These are phyloP conservation scores for Colletotrichum graminicola DNA, from an alignment of 2,329 filamentous ascomycete species.

Conservation along the genomic window DNA sequence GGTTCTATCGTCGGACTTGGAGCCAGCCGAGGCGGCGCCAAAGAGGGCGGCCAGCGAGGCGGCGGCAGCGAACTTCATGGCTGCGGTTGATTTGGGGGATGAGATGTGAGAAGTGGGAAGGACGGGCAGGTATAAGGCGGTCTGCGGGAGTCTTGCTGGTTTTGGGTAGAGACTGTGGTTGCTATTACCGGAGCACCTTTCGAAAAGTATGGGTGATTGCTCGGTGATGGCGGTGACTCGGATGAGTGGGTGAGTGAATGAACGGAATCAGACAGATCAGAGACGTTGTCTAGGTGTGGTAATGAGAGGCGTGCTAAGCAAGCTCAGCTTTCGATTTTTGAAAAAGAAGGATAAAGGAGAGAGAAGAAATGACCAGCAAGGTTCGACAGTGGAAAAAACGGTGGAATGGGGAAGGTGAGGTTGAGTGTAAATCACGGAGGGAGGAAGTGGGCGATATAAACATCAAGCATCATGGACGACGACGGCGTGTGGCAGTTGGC, in stretches of 20 bases:
- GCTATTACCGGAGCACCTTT: slow-evolving; percentile 54
- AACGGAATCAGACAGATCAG: slow-evolving; percentile 49
- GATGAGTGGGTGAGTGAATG: slow-evolving; percentile 43
- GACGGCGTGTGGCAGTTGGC: slow-evolving; percentile 25
- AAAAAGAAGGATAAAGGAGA: slow-evolving; percentile 40
- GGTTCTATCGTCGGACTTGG: slow-evolving; percentile 61
- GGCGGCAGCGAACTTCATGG: slow-evolving; percentile 54
- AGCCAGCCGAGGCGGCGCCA: slow-evolving; percentile 52
- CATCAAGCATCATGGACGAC: slow-evolving; percentile 24
- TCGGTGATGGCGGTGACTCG: slow-evolving; percentile 43
- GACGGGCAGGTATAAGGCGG: slow-evolving; percentile 4
- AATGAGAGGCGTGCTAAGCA: slow-evolving; percentile 54
- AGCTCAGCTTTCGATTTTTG: slow-evolving; percentile 38
- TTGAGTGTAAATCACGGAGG: slow-evolving; percentile 12
- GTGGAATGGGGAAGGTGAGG: slow-evolving; percentile 37
- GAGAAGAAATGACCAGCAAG: slow-evolving; percentile 41
- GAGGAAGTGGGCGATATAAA: slow-evolving; percentile 34
- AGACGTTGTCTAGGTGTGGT: slow-evolving; percentile 45
- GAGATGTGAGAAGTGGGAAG: slow-evolving; percentile 1
- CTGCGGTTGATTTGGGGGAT: slow-evolving; percentile 26
- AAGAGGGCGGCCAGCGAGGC: slow-evolving; percentile 53
- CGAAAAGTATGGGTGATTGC: slow-evolving; percentile 45
- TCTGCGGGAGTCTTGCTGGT: slow-evolving; percentile 23
- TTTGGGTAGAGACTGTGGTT: slow-evolving; percentile 36
- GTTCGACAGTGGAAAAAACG: slow-evolving; percentile 43